phyloP scores from a whole-genome alignment of 306 rosid genomes.

The Rubus parviflorus region DNA sequence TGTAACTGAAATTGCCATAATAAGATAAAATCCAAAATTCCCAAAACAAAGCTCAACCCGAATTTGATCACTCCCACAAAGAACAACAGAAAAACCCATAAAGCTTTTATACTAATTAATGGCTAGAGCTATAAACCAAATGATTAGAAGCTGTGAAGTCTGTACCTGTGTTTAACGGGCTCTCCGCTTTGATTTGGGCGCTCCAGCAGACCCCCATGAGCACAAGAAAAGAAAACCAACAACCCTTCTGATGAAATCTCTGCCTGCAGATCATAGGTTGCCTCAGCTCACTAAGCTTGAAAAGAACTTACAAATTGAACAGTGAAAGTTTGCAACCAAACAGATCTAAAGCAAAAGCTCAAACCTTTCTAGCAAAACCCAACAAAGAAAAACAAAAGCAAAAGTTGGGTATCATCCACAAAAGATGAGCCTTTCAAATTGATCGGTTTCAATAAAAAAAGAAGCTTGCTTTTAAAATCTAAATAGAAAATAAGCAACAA shows the following conservation, averaged over 20 bases:
- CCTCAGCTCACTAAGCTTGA: conserved; percentile 9
- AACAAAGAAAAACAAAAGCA: background rate
- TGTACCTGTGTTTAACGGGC: conserved; percentile 46
- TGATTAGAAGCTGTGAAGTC: background rate
- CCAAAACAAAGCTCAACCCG: background rate
- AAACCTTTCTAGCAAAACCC: background rate
- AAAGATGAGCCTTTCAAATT: background rate
- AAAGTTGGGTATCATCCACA: conserved; percentile 14
- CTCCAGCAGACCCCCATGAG: conserved; percentile 57
- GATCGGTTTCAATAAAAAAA: conserved; percentile 9
- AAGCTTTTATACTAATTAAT: background rate
- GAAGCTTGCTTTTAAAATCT: background rate
- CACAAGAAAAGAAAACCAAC: conserved; percentile 17
- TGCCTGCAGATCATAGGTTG: conserved; percentile 36
- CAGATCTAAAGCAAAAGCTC: conserved; percentile 38
- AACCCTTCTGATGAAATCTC: conserved; percentile 21
- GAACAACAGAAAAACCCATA: background rate
- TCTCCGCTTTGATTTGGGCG: conserved; percentile 52
- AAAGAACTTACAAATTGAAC: conserved; percentile 13
- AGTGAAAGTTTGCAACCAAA: background rate
- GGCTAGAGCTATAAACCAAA: background rate
- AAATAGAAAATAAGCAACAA: background rate
- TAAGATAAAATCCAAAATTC: background rate
- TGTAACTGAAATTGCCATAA: background rate
- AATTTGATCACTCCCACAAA: background rate